Evolutionary conservation across 768 basidiomycete genomes (phyloP).

Genomic region (Mycena filopes): DNA sequence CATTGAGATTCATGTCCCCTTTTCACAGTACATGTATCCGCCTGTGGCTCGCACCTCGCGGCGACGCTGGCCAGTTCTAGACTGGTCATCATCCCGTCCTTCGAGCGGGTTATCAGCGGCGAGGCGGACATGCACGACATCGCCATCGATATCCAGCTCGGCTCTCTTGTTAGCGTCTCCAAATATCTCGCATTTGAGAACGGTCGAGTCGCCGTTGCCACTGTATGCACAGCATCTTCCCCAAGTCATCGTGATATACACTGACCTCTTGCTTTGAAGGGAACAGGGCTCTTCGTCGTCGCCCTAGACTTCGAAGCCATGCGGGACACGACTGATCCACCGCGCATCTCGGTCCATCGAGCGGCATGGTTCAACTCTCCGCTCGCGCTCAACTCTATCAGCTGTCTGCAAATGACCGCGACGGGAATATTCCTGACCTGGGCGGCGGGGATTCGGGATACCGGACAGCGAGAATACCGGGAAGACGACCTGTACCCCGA

Average conservation of each 20-base stretch:
- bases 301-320: slow-evolving; percentile 21
- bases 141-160: slow-evolving; percentile 30
- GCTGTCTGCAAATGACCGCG: slow-evolving; percentile 25
- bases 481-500: slow-evolving; percentile 15
- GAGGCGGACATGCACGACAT: slow-evolving; percentile 29
- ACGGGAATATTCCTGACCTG: slow-evolving; percentile 29
- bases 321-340: not conserved
- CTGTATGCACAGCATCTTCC: not conserved
- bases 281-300: slow-evolving; percentile 28
- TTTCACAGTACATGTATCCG: slow-evolving; percentile 55
- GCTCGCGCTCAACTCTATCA: not conserved
- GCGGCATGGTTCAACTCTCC: slow-evolving; percentile 29
- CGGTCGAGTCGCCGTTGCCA: slow-evolving; percentile 26
- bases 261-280: not conserved
- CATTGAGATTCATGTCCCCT: not conserved
- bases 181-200: slow-evolving; percentile 30
- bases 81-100: slow-evolving; percentile 55
- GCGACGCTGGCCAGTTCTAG: slow-evolving; percentile 50
- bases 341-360: slow-evolving; percentile 10
- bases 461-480: not conserved
- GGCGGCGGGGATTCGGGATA: not conserved
- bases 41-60: slow-evolving; percentile 60
- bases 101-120: slow-evolving; percentile 48
- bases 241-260: not conserved
- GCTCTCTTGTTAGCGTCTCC: slow-evolving; percentile 13